These are phyloP conservation scores for Cucumis hystrix DNA, from an alignment of 306 rosid genomes.

Conservation along the genomic window DNA sequence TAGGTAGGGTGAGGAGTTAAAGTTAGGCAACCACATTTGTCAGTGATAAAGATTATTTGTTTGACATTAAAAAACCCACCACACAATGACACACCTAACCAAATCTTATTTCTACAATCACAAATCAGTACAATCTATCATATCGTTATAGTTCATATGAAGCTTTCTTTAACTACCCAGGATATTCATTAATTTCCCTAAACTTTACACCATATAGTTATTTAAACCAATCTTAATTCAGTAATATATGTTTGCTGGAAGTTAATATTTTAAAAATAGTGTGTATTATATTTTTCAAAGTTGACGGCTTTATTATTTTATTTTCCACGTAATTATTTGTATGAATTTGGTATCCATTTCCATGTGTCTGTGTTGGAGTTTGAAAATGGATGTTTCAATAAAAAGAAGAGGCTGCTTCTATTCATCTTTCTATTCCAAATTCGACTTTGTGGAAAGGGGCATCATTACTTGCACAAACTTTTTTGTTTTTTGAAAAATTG, in stretches of 20 bases:
- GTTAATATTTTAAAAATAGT: not conserved
- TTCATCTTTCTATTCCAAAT: not conserved
- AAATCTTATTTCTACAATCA: not conserved
- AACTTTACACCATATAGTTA: too few relatives aligned
- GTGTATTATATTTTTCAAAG: not conserved
- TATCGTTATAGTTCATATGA: not conserved
- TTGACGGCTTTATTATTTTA: not conserved
- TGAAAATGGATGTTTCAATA: not conserved
- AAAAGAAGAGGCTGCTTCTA: not conserved
- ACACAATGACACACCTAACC: not conserved
- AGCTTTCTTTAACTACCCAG: not conserved
- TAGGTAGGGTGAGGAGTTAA: too few relatives aligned
- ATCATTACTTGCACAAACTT: too few relatives aligned
- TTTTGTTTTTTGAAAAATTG: too few relatives aligned
- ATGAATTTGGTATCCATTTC: too few relatives aligned
- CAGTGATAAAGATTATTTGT: not conserved
- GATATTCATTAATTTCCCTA: not conserved
- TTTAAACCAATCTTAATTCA: too few relatives aligned
- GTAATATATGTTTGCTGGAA: too few relatives aligned
- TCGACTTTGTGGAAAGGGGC: not conserved
- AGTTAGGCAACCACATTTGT: not conserved
- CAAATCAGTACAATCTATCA: not conserved
- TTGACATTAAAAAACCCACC: not conserved
- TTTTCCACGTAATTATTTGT: not conserved
- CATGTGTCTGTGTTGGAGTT: not conserved